Percentiles rank a stretch among this genome's conserved stretches.
phyloP scores from a whole-genome alignment of 768 basidiomycete species.

The Amanita rubescens region DNA sequence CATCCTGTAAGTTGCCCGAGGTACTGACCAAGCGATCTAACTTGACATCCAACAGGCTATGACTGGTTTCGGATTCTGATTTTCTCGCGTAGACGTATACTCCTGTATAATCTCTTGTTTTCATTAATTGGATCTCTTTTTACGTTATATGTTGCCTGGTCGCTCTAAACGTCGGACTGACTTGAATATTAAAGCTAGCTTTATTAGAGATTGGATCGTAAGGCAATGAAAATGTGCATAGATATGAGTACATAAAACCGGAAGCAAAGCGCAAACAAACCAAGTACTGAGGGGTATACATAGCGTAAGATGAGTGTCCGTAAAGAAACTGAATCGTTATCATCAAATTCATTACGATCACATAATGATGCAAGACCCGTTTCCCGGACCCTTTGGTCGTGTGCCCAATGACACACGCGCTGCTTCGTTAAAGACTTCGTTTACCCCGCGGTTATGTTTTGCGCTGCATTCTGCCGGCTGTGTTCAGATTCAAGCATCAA shows the following conservation, averaged over 20 bases:
- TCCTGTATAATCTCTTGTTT: neutral
- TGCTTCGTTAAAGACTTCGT: conserved; percentile 89
- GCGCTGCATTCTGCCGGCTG: conserved; percentile 82
- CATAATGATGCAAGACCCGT: conserved; percentile 52
- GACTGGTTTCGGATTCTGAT: conserved; percentile 53
- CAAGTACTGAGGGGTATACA: neutral
- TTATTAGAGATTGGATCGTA: neutral
- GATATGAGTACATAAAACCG: neutral
- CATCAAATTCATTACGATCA: conserved; percentile 28
- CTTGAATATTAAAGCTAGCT: neutral
- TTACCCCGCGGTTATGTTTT: conserved; percentile 92
- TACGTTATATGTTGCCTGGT: too few relatives aligned
- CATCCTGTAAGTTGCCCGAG: conserved; percentile 45
- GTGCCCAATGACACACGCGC: conserved; percentile 78
- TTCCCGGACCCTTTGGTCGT: conserved; percentile 56
- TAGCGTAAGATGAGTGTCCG: neutral
- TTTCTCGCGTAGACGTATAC: neutral
- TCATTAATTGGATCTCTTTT: neutral
- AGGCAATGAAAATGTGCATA: neutral
- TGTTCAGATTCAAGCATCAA: neutral
- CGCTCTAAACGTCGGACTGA: neutral
- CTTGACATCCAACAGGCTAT: conserved; percentile 33
- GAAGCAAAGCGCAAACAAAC: neutral
- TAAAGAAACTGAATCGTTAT: neutral
- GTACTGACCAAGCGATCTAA: neutral